These are phyloP conservation scores for Penicillium sp. DNA, from an alignment of 2,329 filamentous ascomycete genomes.

Conservation along the genomic window DNA sequence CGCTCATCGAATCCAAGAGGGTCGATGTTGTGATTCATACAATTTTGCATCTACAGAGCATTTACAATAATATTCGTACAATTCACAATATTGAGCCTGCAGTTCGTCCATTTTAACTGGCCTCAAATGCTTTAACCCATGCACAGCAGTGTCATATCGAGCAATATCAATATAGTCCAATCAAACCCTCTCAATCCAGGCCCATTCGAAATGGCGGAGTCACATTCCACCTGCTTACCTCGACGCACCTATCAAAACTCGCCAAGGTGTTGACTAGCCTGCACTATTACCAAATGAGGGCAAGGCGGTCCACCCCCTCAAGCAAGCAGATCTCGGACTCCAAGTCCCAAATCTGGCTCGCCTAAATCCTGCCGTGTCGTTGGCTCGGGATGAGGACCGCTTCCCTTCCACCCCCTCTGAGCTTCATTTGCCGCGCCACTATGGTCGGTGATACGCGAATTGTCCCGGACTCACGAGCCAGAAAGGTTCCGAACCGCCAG, in stretches of 20 bases:
- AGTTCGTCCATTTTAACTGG: neutral
- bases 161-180: neutral
- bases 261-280: neutral
- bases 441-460: constrained; percentile 21
- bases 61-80: neutral
- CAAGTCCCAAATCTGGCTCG: constrained; percentile 29
- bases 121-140: neutral
- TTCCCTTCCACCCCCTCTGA: constrained; percentile 8
- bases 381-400: constrained; percentile 21
- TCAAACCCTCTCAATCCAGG: neutral
- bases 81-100: neutral
- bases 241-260: neutral
- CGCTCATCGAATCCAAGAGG: neutral
- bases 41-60: neutral
- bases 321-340: constrained; percentile 30
- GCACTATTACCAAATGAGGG: neutral
- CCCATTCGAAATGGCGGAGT: neutral
- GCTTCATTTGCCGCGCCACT: constrained; percentile 10
- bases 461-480: constrained; percentile 23
- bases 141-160: neutral
- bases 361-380: constrained; percentile 28
- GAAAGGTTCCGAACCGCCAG: constrained; percentile 32
- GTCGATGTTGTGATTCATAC: neutral
- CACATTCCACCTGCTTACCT: neutral
- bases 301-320: neutral